A percentile compares a stretch with the other conserved stretches of the same genome.
Evolutionary conservation across 106 monocot genomes (phyloP).

Genomic region (Iris macrosiphon): DNA sequence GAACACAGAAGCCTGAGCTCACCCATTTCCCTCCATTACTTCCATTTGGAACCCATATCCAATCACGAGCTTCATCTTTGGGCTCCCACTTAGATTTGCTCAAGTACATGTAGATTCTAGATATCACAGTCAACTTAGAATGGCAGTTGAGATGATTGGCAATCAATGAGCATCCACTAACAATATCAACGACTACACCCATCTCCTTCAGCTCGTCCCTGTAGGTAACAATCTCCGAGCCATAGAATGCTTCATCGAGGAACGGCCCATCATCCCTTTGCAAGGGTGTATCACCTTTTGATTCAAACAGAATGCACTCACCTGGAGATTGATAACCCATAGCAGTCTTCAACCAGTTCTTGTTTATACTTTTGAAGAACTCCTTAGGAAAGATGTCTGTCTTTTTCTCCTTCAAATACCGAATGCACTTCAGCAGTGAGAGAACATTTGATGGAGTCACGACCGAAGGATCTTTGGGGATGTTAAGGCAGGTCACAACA

Average conservation of each 20-base stretch:
- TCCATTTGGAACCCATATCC: slow-evolving; percentile 10
- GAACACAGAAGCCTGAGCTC: not conserved
- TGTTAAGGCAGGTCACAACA: slow-evolving; percentile 19
- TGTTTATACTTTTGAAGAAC: slow-evolving; percentile 15
- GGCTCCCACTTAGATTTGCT: slow-evolving; percentile 4
- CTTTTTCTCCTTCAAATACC: slow-evolving; percentile 1
- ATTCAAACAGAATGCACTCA: slow-evolving; percentile 3
- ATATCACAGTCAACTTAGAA: not conserved
- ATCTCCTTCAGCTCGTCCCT: not conserved
- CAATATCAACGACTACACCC: not conserved
- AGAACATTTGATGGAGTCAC: slow-evolving; percentile 15
- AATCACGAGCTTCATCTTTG: slow-evolving; percentile 1
- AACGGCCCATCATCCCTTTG: slow-evolving; percentile 13
- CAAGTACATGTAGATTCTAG: slow-evolving; percentile 6
- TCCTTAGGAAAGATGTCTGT: slow-evolving; percentile 3
- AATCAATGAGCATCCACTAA: slow-evolving; percentile 1
- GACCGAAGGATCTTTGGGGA: slow-evolving; percentile 22
- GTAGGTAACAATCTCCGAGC: not conserved
- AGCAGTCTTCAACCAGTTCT: slow-evolving; percentile 41
- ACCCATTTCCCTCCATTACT: slow-evolving; percentile 6
- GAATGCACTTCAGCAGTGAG: slow-evolving; percentile 34
- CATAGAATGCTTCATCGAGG: slow-evolving; percentile 7
- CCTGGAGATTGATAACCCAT: slow-evolving; percentile 5
- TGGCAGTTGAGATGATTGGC: slow-evolving; percentile 8
- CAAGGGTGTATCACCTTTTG: not conserved